These are phyloP conservation scores for Noccaea caerulescens DNA, from an alignment of 345 rosid genomes.

Conservation along the genomic window DNA sequence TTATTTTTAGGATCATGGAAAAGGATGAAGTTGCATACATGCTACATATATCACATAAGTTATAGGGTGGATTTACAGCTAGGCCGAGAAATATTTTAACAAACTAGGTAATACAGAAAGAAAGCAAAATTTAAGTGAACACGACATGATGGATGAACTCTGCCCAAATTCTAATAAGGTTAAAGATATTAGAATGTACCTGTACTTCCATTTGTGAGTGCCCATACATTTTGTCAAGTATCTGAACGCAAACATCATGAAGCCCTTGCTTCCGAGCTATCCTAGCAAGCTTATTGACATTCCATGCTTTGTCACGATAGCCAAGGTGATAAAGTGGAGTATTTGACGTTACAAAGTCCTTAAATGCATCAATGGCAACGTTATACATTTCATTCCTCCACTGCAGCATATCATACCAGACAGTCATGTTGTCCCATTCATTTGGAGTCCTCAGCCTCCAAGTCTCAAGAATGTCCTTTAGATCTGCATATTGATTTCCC, in stretches of 20 bases:
- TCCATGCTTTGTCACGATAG: slow-evolving; percentile 98
- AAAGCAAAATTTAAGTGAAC: slow-evolving; percentile 10
- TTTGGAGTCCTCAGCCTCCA: slow-evolving; percentile 97
- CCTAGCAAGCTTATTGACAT: slow-evolving; percentile 94
- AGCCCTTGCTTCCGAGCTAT: slow-evolving; percentile 97
- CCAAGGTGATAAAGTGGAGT: slow-evolving; percentile 95
- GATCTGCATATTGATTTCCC: slow-evolving; percentile 86
- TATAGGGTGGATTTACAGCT: neutral
- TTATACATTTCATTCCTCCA: slow-evolving; percentile 99
- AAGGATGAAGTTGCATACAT: slow-evolving; percentile 16
- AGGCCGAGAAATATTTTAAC: neutral
- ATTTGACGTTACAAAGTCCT: slow-evolving; percentile 69
- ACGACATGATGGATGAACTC: slow-evolving; percentile 8
- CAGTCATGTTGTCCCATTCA: slow-evolving; percentile 95
- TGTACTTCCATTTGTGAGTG: slow-evolving; percentile 98
- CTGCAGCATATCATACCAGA: slow-evolving; percentile 94
- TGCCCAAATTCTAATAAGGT: slow-evolving; percentile 21
- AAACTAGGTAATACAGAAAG: slow-evolving; percentile 6
- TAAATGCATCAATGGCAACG: slow-evolving; percentile 88
- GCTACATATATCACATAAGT: slow-evolving; percentile 16
- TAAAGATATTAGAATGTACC: slow-evolving; percentile 52
- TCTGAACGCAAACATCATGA: slow-evolving; percentile 80
- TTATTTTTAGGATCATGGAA: slow-evolving; percentile 19
- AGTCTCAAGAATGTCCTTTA: slow-evolving; percentile 94
- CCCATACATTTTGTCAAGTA: slow-evolving; percentile 58